phyloP scores from a whole-genome alignment of 192 early-diverging fungal genomes.

The Rhizophagus sp. region DNA sequence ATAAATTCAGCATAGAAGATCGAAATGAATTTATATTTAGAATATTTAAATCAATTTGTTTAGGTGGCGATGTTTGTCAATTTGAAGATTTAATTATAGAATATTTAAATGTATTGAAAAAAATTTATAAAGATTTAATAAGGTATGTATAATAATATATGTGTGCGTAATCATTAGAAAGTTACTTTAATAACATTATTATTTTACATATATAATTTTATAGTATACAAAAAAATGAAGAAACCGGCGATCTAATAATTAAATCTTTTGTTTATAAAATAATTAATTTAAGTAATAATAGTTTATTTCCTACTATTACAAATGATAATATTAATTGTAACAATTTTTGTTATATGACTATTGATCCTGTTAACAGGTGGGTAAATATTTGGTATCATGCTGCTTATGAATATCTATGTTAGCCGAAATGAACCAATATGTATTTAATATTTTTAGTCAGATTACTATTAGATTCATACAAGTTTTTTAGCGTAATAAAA shows the following conservation, averaged over 20 bases:
- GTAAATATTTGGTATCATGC: conserved; percentile 17
- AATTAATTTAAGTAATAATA: not conserved
- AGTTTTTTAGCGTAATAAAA: no score
- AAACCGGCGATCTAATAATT: not conserved
- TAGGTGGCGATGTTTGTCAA: conserved; percentile 2
- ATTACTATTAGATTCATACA: no score
- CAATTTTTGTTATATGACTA: not conserved
- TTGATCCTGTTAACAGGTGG: conserved; percentile 6
- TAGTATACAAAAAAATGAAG: not conserved
- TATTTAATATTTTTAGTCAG: no score
- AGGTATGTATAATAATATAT: not conserved
- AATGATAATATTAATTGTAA: not conserved
- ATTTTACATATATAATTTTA: no score
- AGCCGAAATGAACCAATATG: no score
- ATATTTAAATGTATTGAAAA: not conserved
- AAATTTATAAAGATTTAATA: conserved; percentile 10
- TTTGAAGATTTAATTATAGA: not conserved
- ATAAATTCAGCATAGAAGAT: not conserved
- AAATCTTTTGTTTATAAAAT: conserved; percentile 16
- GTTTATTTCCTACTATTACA: not conserved
- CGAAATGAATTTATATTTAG: conserved; percentile 6
- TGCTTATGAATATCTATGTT: conserved; percentile 17
- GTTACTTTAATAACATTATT: no score
- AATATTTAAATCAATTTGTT: not conserved
- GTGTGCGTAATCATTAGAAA: no score